phyloP scores from a whole-genome alignment of 2,329 filamentous ascomycete genomes.

The Neofusicoccum sp. region DNA sequence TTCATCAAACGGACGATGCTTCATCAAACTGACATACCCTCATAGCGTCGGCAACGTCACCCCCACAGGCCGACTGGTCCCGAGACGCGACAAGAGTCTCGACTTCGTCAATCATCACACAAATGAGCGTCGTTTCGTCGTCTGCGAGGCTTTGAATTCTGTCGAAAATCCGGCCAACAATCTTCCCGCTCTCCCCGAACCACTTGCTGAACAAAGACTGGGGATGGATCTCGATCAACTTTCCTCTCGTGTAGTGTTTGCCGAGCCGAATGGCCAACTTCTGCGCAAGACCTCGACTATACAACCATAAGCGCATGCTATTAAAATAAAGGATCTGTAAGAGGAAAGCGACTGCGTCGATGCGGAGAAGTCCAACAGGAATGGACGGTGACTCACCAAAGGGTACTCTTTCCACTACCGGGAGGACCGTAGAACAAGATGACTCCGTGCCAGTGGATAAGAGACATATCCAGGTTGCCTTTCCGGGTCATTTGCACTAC shows the following conservation, averaged over 20 bases:
- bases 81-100: conserved; percentile 52
- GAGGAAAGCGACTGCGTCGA: too few relatives aligned
- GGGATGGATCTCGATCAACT: conserved; percentile 50
- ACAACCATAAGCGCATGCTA: conserved; percentile 16
- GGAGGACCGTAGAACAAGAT: conserved; percentile 48
- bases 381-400: conserved; percentile 35
- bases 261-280: conserved; percentile 52
- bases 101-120: conserved; percentile 54
- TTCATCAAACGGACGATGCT: too few relatives aligned
- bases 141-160: conserved; percentile 39
- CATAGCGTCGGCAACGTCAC: conserved; percentile 51
- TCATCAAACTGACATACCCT: conserved; percentile 33
- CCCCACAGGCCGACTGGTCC: conserved; percentile 41
- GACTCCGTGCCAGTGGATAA: conserved; percentile 50
- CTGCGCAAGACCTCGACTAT: conserved; percentile 51
- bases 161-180: conserved; percentile 48
- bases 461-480: conserved; percentile 38
- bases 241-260: conserved; percentile 37
- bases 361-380: background rate
- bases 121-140: conserved; percentile 46
- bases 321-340: too few relatives aligned
- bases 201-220: conserved; percentile 50
- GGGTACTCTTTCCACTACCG: conserved; percentile 47
- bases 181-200: conserved; percentile 51
- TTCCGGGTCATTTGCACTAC: conserved; percentile 37